Evolutionary conservation across 495 filamentous ascomycete genomes (phyloP).

Genomic region (Clohesyomyces aquaticus): DNA sequence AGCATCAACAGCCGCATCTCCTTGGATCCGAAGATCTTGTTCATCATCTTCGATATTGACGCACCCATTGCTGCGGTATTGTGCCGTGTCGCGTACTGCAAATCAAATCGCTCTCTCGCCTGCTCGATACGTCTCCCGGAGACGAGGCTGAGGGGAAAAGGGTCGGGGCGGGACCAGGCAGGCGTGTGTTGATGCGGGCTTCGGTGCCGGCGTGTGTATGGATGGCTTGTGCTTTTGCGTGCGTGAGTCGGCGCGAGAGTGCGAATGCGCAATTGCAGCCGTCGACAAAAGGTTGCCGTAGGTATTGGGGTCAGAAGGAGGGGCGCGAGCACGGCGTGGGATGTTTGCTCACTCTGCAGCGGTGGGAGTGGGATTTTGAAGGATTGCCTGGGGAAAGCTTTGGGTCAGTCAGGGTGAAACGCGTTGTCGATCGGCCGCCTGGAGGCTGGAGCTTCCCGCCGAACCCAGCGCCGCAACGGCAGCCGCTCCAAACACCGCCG

Average conservation of each 20-base stretch:
- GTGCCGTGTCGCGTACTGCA: background rate
- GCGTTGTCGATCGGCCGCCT: background rate
- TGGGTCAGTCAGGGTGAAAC: slow-evolving; percentile 10
- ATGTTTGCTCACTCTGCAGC: slow-evolving; percentile 1
- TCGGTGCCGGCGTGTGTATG: background rate
- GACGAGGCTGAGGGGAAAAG: too few relatives aligned
- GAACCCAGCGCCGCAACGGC: background rate
- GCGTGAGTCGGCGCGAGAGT: background rate
- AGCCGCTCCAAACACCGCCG: background rate
- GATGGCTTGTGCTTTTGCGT: background rate
- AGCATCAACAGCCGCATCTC: slow-evolving; percentile 99
- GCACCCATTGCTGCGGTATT: slow-evolving; percentile 65
- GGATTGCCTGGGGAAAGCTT: slow-evolving; percentile 13
- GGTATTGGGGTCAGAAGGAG: too few relatives aligned
- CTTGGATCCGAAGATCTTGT: slow-evolving; percentile 97
- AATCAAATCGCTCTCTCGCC: too few relatives aligned
- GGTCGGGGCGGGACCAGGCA: slow-evolving; percentile 25
- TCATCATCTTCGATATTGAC: slow-evolving; percentile 84
- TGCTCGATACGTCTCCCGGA: too few relatives aligned
- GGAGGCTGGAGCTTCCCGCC: background rate
- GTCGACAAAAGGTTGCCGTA: too few relatives aligned
- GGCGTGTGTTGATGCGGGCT: slow-evolving; percentile 9
- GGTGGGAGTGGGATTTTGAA: background rate
- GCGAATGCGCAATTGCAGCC: too few relatives aligned
- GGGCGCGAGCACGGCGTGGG: background rate